Evolutionary conservation across 148 eudicot species (phyloP), one percentile per base, ranked within the genome.

Genomic region (Persicaria tinctoria): DNA sequence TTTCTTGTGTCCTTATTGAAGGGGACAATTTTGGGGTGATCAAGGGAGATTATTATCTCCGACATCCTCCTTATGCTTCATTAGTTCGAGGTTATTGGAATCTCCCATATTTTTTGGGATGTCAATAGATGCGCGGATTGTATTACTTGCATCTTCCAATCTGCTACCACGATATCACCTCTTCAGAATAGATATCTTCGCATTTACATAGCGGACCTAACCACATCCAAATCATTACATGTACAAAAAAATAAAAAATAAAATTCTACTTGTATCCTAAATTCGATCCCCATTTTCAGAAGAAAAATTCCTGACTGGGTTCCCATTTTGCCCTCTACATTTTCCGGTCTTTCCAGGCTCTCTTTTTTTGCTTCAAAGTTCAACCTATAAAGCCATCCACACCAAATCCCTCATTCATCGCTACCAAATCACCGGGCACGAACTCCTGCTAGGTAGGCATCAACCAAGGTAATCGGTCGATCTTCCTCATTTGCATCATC

Each of bases 401-500:
- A 66, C 70, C 70, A 66, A 66, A 38, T 66, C 48, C 70, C 70
- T 66, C 47, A 14, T 66, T 60, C 68, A 2, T 60, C 41, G 47
- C 47, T 66, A 66, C 70, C 70, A 3, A 66, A 66, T 38, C 70
- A 66, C 32, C 70, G 41, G 41, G 41, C 41, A 32, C 41, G 41
- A 32, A 66, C 70, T 66, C 70, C 44, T 60, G n/a, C 32, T 32
- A 32, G 41, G 41, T 32, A 27, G 41, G 38, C 10, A 3, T 60
- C 68, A 60, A 44, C 70, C 48, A 66, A 66, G 70, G 70, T 66
- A 66, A 66, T 66, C 70, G 70, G 44, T 13, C 70, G 70, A 44
- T 66, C 70, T 44, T 66, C 70, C 14, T 13, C 48, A 44, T 44
- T 44, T 13, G 38, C 47, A 3, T 66, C 70, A 41, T 14, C n/a